Base-by-base conservation (phyloP, 495 filamentous ascomycete species). In the Hyaloscypha hepaticicola region DNA sequence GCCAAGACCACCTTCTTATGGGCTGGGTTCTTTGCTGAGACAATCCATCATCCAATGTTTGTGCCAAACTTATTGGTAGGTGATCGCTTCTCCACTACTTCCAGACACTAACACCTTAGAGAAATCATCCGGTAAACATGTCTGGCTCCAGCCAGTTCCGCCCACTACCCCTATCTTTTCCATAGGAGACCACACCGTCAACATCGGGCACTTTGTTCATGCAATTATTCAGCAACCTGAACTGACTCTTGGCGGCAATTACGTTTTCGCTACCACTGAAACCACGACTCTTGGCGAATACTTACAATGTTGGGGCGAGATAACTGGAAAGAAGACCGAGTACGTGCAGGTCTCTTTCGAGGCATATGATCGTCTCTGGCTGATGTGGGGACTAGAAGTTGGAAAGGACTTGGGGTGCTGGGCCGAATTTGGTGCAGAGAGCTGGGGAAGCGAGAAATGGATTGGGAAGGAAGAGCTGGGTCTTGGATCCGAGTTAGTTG, bases 1-100 rank as follows among this genome's bases (percentile, higher is more conserved):
- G 29, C 55, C 0, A 75, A 77, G 67, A 79, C 77, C 25, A 79
- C 77, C 12, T 78, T 77, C 62, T 58, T 79, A 26, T 78, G 75
- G 75, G 61, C 74, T 24, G 65, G 68, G 21, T 75, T 55, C 53
- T 80, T 75, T 66, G 72, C 71, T 21, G 55, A 34, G 41, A 78
- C 76, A 45, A 69, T 65, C 27, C 8, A 22, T 3, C 74, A 69
- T 26, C 74, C 74, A 38, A 67, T 77, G 55, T 76, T 74, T 62
- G 72, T 49, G 27, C 77, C 76, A 11, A 60, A 38, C 14, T 45
- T 66, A 1, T 9, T 62, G 12, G 60, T 56, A 55, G 34, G 60
- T 57, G 1, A 7, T 34, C 6, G 28, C 22, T 19, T 5, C n/a
- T 19, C 22, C 14, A 1, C 7, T 14, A 21, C 6, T 22, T 41